Evolutionary conservation across 1,284 basidiomycete genomes (phyloP).

Genomic region (Neolentinus lepideus): DNA sequence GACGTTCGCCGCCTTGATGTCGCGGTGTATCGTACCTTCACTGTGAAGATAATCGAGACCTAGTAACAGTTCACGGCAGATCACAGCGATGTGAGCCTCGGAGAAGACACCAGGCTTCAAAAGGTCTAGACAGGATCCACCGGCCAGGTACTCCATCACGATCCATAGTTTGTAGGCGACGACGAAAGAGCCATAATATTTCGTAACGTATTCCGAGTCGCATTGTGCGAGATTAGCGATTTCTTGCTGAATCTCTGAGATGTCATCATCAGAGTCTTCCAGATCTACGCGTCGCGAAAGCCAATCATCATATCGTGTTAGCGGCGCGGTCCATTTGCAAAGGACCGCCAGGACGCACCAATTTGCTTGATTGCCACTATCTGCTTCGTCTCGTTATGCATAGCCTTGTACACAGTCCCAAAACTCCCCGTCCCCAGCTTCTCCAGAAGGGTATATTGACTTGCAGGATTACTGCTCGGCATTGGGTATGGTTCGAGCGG

Average conservation of each 20-base stretch:
- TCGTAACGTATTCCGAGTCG: constrained; percentile 93
- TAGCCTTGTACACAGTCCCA: constrained; percentile 94
- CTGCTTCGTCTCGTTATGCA: constrained; percentile 89
- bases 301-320: neutral
- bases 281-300: constrained; percentile 42
- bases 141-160: constrained; percentile 98
- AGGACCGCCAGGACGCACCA: constrained; percentile 39
- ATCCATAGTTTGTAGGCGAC: constrained; percentile 98
- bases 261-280: constrained; percentile 91
- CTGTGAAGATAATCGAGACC: constrained; percentile 93
- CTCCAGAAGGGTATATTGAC: constrained; percentile 89
- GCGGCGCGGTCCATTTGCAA: neutral
- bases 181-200: constrained; percentile 96
- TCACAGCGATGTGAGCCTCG: constrained; percentile 90
- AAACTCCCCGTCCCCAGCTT: constrained; percentile 98
- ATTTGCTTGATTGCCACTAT: constrained; percentile 99
- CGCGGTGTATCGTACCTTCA: constrained; percentile 94
- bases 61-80: constrained; percentile 89
- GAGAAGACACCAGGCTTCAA: constrained; percentile 88
- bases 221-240: constrained; percentile 94
- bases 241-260: constrained; percentile 96
- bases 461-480: constrained; percentile 72
- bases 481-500: constrained; percentile 59
- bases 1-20: constrained; percentile 98
- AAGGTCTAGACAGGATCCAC: constrained; percentile 95